Evolutionary conservation across 257 asterid species (phyloP), one percentile per base, ranked within the genome.

Genomic region (Solanum ossicruentum): DNA sequence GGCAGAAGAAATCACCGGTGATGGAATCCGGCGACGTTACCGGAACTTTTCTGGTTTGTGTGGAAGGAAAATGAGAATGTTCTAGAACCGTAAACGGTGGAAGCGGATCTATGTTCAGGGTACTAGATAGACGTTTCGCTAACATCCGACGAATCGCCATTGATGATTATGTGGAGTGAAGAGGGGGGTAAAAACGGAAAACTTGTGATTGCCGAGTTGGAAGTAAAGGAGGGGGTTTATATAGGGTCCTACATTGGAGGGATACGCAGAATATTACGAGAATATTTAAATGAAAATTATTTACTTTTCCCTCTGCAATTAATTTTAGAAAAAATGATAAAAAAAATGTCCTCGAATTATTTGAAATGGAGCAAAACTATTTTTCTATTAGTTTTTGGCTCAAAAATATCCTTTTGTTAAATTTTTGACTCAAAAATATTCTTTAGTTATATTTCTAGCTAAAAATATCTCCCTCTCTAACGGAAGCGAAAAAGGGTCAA

Each of bases 61-160:
- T 80, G 63, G 91, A 85, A 51, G 88, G 60, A 85, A 65, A 70
- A 82, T 32, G 90, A 77, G 80, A 91, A 79, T 32, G 91, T 36
- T 82, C 90, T 1, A 58, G 28, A 21, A 70, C 21, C 10, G 83
- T 36, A 2, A 17, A 23, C 16, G 84, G 67, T 58, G 80, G 17
- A 85, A 84, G 20, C 4, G 81, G 51, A 55, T 75, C 67, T 43
- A 36, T 7, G 12, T 66, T 39, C 0, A 49, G 69, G 20, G 36
- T 60, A 18, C 16, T 45, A 23, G 83, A 70, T 8, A 84, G 23
- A n/a, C 92, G 88, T 87, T 85, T 90, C 55, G 87, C 71, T 6
- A 88, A 26, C 4, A 84, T 26, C 75, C 79, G 87, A 9, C 93
- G 93, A 86, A 94, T 93, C 85, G 97, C 97, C 98, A 95, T 95